Conservation (phyloP, 164 flowering plant species). For the Euptelea pleiosperma region DNA sequence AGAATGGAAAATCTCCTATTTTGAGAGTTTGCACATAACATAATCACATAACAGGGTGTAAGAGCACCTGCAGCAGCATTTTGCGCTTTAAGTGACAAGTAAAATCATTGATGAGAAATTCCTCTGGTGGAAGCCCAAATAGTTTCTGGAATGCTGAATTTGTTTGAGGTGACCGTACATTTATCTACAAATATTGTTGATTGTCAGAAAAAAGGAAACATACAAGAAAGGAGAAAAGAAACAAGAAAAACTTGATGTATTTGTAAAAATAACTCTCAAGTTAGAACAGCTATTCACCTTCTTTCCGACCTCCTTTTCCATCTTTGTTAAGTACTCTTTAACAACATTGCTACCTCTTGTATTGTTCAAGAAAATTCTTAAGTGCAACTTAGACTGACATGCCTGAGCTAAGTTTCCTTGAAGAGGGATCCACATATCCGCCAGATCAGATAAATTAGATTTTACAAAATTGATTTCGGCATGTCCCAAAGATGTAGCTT, state of each 20-base stretch:
- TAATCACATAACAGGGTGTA: not conserved
- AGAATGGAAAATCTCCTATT: not conserved
- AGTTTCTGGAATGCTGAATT: constrained; percentile 93
- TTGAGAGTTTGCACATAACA: constrained; percentile 2
- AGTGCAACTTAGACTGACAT: constrained; percentile 81
- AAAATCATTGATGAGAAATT: constrained; percentile 96
- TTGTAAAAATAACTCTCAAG: constrained; percentile 8
- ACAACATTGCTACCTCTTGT: constrained; percentile 65
- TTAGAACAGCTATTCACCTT: constrained; percentile 49
- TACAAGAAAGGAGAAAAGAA: constrained; percentile 1
- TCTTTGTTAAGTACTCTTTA: constrained; percentile 67
- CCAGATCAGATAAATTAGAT: constrained; percentile 65
- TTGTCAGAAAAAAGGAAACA: not conserved
- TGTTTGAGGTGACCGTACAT: constrained; percentile 82
- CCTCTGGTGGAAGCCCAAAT: constrained; percentile 90
- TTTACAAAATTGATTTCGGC: constrained; percentile 83
- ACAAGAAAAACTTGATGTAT: not conserved
- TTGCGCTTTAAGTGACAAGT: constrained; percentile 91
- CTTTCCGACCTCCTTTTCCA: constrained; percentile 96
- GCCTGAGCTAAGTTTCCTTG: constrained; percentile 87
- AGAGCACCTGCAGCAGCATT: constrained; percentile 84
- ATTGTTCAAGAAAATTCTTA: constrained; percentile 79
- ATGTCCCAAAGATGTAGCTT: constrained; percentile 84
- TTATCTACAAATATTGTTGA: constrained; percentile 47
- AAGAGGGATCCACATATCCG: constrained; percentile 90